Evolutionary conservation across 2,329 filamentous ascomycete genomes (phyloP).

Genomic region (Botrytis paeoniae): DNA sequence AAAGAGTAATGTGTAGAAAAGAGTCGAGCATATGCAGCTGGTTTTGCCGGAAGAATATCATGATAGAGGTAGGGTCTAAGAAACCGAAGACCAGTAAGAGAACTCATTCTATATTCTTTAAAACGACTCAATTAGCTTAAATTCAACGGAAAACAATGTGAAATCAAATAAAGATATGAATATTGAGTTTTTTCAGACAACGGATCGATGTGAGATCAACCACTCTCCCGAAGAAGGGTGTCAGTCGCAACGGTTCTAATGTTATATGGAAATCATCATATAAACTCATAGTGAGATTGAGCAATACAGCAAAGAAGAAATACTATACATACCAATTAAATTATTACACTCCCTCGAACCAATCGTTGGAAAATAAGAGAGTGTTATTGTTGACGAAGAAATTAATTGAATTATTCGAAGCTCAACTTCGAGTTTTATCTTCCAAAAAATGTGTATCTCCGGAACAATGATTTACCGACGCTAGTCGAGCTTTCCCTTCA

Average conservation of each 20-base stretch:
- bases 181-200: conserved; percentile 41
- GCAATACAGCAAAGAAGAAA: neutral
- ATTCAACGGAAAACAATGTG: conserved; percentile 19
- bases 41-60: conserved; percentile 27
- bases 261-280: conserved; percentile 52
- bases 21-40: conserved; percentile 47
- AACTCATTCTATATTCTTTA: conserved; percentile 44
- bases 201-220: conserved; percentile 52
- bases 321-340: neutral
- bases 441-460: neutral
- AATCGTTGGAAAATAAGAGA: conserved; percentile 2
- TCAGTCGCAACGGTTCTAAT: conserved; percentile 60
- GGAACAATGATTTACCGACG: conserved; percentile 7
- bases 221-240: conserved; percentile 42
- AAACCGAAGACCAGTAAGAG: conserved; percentile 46
- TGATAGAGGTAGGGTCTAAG: conserved; percentile 54
- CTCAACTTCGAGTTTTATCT: conserved; percentile 5
- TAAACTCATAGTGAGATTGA: conserved; percentile 2
- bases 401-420: neutral
- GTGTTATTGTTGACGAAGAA: conserved; percentile 2
- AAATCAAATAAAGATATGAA: conserved; percentile 12
- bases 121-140: conserved; percentile 21
- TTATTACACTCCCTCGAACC: neutral
- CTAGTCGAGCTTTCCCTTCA: conserved; percentile 12
- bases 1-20: conserved; percentile 40